Percentiles rank a stretch among this genome's conserved stretches.
Evolutionary conservation across 176 grass and related monocot species (phyloP).

Genomic region (Phoenix dactylifera): DNA sequence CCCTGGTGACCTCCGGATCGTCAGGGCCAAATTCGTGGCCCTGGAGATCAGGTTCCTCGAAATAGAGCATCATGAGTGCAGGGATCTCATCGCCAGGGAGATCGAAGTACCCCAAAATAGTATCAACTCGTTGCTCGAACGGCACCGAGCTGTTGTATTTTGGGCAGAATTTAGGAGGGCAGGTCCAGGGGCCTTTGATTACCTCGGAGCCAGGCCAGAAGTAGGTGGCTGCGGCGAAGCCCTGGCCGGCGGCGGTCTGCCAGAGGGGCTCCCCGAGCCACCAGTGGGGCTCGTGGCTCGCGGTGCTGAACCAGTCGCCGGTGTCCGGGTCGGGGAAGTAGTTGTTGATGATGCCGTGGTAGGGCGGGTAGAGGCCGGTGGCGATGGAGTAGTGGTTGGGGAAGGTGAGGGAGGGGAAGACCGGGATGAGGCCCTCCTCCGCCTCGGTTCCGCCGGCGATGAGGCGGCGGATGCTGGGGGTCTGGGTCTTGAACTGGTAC

Average conservation of each 20-base stretch:
- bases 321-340: conserved; percentile 62
- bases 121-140: conserved; percentile 68
- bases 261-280: conserved; percentile 83
- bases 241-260: conserved; percentile 56
- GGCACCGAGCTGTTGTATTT: conserved; percentile 60
- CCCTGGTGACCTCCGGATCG: conserved; percentile 53
- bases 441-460: conserved; percentile 22
- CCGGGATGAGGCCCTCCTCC: not conserved
- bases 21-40: conserved; percentile 84
- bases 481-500: conserved; percentile 61
- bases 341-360: conserved; percentile 96
- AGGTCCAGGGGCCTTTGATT: conserved; percentile 53
- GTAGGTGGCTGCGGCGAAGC: conserved; percentile 49
- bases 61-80: conserved; percentile 70
- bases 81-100: conserved; percentile 51
- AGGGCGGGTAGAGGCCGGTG: conserved; percentile 1
- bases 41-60: conserved; percentile 89
- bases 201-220: conserved; percentile 95
- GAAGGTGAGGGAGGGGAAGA: conserved; percentile 1
- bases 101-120: conserved; percentile 71
- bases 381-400: conserved; percentile 1
- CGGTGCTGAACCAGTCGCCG: conserved; percentile 50
- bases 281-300: conserved; percentile 57
- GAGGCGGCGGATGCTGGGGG: conserved; percentile 58
- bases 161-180: conserved; percentile 57